Evolutionary conservation across 202 grass and related monocot genomes (phyloP).

Genomic region (Bolboschoenoplectus hybrid): DNA sequence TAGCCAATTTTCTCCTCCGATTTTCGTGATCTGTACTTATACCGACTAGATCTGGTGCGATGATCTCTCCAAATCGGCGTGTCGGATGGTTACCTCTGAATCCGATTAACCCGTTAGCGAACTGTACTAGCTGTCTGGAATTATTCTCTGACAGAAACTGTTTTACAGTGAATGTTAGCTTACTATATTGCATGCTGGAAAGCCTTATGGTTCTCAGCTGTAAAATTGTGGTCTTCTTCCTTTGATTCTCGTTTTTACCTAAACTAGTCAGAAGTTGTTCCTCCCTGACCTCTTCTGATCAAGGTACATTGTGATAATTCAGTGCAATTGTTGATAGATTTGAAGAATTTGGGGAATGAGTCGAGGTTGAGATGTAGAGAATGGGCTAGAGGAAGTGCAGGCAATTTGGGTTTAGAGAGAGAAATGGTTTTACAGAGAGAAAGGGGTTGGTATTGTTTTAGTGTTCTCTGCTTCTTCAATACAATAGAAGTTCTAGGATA

Average conservation of each 20-base stretch:
- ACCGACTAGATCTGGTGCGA: neutral
- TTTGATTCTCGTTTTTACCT: neutral
- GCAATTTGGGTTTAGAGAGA: neutral
- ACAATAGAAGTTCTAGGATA: neutral
- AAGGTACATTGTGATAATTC: neutral
- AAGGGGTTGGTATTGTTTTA: neutral
- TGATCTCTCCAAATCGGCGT: neutral
- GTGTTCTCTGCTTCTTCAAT: neutral
- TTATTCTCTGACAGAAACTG: neutral
- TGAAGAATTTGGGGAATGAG: neutral
- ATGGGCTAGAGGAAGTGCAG: neutral
- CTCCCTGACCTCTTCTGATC: neutral
- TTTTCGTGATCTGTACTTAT: neutral
- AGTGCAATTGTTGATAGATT: neutral
- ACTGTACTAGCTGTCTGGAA: slow-evolving; percentile 1
- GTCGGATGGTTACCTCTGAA: neutral
- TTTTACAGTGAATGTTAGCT: neutral
- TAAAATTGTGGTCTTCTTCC: neutral
- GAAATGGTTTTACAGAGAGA: neutral
- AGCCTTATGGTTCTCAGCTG: neutral
- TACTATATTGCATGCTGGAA: neutral
- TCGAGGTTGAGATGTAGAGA: neutral
- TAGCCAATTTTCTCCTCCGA: neutral
- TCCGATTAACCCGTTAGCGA: neutral
- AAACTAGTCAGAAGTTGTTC: neutral